Conservation (phyloP, 2,329 filamentous ascomycete species). For the Penicillium sp. region DNA sequence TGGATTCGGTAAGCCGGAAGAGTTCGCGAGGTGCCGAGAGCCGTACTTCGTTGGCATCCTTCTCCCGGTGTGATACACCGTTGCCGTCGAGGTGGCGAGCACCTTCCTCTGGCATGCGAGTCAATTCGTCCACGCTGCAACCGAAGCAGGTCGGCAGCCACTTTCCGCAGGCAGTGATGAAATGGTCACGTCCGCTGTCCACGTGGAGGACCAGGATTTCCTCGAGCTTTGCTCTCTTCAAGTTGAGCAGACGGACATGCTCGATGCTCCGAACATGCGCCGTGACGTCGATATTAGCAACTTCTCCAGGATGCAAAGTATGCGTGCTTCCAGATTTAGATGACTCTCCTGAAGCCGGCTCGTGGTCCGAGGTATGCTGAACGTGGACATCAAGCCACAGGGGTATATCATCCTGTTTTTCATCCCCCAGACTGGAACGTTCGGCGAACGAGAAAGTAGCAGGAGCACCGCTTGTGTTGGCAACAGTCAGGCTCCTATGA, state of each 20-base stretch:
- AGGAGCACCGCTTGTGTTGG: slow-evolving; percentile 83
- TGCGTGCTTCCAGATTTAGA: slow-evolving; percentile 50
- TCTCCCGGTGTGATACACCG: slow-evolving; percentile 35
- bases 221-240: slow-evolving; percentile 67
- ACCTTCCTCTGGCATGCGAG: slow-evolving; percentile 75
- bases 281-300: slow-evolving; percentile 69
- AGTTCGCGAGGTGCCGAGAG: slow-evolving; percentile 86
- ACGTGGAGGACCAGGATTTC: slow-evolving; percentile 88
- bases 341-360: slow-evolving; percentile 29
- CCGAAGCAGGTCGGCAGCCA: slow-evolving; percentile 86
- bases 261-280: slow-evolving; percentile 65
- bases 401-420: slow-evolving; percentile 50
- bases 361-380: slow-evolving; percentile 52
- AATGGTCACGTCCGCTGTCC: slow-evolving; percentile 82
- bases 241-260: slow-evolving; percentile 71
- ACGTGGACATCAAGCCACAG: slow-evolving; percentile 74
- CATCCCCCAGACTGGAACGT: slow-evolving; percentile 57
- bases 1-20: slow-evolving; percentile 81
- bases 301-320: slow-evolving; percentile 81
- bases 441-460: slow-evolving; percentile 81
- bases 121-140: slow-evolving; percentile 83
- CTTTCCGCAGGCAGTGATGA: slow-evolving; percentile 74
- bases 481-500: slow-evolving; percentile 73
- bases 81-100: slow-evolving; percentile 66
- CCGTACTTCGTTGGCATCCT: slow-evolving; percentile 47